Conservation (phyloP, 495 filamentous ascomycete species). For the Cudoniella acicularis region DNA sequence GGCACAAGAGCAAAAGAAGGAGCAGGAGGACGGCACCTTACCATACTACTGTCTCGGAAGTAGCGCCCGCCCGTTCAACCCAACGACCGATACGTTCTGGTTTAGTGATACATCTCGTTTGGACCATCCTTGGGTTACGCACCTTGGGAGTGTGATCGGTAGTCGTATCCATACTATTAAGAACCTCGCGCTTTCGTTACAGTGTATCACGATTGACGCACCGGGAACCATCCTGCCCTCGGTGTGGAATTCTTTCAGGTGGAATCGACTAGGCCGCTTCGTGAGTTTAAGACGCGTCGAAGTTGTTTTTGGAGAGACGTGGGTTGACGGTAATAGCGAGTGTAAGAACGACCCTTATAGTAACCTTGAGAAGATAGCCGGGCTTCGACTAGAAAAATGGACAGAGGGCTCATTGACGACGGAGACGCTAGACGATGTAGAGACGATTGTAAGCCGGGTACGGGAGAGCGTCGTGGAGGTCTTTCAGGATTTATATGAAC, state of each 20-base stretch:
- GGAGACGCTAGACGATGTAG: background rate
- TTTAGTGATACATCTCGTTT: background rate
- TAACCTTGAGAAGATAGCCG: background rate
- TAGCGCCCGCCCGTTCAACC: background rate
- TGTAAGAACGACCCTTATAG: background rate
- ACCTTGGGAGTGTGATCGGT: background rate
- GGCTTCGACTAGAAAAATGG: slow-evolving; percentile 2
- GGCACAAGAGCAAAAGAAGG: background rate
- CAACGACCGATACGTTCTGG: background rate
- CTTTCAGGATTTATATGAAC: background rate
- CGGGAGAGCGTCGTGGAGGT: background rate
- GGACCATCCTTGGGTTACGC: background rate
- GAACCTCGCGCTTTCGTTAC: background rate
- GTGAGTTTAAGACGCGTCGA: background rate
- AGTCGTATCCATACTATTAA: background rate
- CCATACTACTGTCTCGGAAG: background rate
- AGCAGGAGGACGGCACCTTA: background rate
- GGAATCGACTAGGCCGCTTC: background rate
- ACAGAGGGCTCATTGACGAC: background rate
- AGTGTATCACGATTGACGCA: background rate
- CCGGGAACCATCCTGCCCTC: background rate
- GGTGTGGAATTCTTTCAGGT: background rate
- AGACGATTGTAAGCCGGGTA: background rate
- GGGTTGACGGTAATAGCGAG: background rate
- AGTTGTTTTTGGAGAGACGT: background rate